Evolutionary conservation across 139 green algal genomes (phyloP).

Genomic region (Limnomonas spitsbergensis): DNA sequence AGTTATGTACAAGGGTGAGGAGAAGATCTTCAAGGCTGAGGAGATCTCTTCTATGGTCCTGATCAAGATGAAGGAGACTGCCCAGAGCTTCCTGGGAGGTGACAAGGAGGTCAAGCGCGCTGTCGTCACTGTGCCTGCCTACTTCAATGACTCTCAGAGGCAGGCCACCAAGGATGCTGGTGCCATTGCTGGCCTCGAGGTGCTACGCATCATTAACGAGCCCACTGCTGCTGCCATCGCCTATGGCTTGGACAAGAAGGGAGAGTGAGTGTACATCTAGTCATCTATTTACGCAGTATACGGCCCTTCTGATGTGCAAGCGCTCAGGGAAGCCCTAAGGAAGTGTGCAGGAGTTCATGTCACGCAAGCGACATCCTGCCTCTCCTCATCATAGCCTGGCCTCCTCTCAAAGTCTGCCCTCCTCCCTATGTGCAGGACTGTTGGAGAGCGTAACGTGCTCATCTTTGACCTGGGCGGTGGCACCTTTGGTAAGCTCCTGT

Average conservation of each 20-base stretch:
- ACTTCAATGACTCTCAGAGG: constrained; percentile 98
- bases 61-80: constrained; percentile 96
- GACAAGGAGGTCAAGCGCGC: constrained; percentile 84
- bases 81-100: constrained; percentile 62
- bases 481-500: constrained; percentile 96
- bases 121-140: constrained; percentile 94
- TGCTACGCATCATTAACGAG: constrained; percentile 99
- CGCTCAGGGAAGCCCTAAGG: not conserved
- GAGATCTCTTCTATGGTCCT: constrained; percentile 97
- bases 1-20: constrained; percentile 76
- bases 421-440: not conserved
- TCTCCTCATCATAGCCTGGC: not conserved
- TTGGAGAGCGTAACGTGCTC: constrained; percentile 80
- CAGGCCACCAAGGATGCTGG: constrained; percentile 84
- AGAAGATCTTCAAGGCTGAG: constrained; percentile 92
- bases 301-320: not conserved
- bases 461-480: constrained; percentile 95
- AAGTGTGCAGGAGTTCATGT: not conserved
- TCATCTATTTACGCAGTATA: not conserved
- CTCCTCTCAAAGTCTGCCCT: not conserved
- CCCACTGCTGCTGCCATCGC: constrained; percentile 96
- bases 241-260: constrained; percentile 80
- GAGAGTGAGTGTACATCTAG: constrained; percentile 3
- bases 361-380: not conserved
- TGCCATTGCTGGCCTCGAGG: constrained; percentile 92